Percentiles rank a stretch among this genome's conserved stretches.
phyloP scores from a whole-genome alignment of 805 yeast species.

The Myxozyma neotropica region DNA sequence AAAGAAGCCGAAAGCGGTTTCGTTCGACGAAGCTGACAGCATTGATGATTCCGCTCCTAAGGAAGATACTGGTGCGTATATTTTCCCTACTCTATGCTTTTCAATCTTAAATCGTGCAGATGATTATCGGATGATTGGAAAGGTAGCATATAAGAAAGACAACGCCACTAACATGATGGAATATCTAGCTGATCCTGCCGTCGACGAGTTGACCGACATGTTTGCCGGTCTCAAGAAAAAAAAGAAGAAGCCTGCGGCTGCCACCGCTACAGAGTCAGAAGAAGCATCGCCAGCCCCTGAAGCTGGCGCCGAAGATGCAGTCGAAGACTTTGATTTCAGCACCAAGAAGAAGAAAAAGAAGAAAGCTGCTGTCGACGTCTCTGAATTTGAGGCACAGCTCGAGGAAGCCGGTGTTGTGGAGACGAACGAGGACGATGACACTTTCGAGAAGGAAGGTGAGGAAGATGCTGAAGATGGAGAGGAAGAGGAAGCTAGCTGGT shows the following conservation, averaged over 20 bases:
- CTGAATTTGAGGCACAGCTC: conserved; percentile 85
- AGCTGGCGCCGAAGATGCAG: conserved; percentile 31
- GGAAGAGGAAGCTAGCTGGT: conserved; percentile 34
- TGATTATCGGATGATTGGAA: not conserved
- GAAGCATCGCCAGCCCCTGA: conserved; percentile 37
- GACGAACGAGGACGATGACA: conserved; percentile 38
- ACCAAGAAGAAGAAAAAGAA: conserved; percentile 86
- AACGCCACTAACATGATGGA: not conserved
- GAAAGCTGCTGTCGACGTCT: conserved; percentile 57
- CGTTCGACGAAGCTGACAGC: conserved; percentile 24
- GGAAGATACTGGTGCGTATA: conserved; percentile 20
- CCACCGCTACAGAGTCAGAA: conserved; percentile 38
- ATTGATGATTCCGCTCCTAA: conserved; percentile 15
- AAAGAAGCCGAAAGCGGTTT: conserved; percentile 40
- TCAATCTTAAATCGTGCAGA: not conserved
- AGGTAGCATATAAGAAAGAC: too few species aligned
- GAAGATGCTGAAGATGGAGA: conserved; percentile 26
- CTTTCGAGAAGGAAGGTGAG: conserved; percentile 41
- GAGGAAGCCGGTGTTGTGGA: conserved; percentile 86
- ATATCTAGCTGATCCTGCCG: conserved; percentile 36
- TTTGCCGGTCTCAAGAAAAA: conserved; percentile 82
- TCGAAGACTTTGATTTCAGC: conserved; percentile 43
- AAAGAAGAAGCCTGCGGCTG: conserved; percentile 67
- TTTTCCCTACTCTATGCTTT: not conserved
- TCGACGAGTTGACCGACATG: conserved; percentile 57